Conservation (phyloP, 768 basidiomycete genomes). For the Leccinum subtestaceum region DNA sequence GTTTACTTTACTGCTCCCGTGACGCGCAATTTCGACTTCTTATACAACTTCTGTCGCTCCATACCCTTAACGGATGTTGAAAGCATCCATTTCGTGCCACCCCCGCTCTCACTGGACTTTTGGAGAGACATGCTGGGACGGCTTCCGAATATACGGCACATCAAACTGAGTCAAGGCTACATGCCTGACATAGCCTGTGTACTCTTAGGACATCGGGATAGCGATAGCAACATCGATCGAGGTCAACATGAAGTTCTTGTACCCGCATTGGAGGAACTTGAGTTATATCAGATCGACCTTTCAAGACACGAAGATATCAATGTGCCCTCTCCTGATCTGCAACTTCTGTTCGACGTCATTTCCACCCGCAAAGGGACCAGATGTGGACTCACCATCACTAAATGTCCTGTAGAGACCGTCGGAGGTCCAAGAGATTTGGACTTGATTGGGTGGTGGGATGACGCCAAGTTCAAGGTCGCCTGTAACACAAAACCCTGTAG, state of each 20-base stretch:
- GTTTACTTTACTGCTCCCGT: not conserved
- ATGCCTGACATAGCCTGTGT: not conserved
- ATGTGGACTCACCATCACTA: not conserved
- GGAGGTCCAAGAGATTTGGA: not conserved
- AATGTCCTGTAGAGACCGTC: not conserved
- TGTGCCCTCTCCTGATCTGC: not conserved
- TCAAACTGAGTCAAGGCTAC: not conserved
- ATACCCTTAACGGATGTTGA: not conserved
- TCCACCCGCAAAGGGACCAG: not conserved
- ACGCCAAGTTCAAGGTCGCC: not conserved
- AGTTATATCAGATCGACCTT: not conserved
- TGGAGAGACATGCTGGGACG: constrained; percentile 4
- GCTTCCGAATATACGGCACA: not conserved
- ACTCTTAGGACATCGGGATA: not conserved
- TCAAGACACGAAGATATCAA: not conserved
- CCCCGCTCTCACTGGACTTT: not conserved
- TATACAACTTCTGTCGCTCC: not conserved
- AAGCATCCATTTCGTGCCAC: not conserved
- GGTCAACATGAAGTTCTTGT: not conserved
- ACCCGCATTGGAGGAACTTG: not conserved
- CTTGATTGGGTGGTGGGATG: not conserved
- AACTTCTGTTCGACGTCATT: not conserved
- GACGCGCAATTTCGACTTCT: not conserved
- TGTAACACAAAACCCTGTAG: not conserved
- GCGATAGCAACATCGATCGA: not conserved